Base-by-base conservation (phyloP, 495 filamentous ascomycete genomes). In the Aspergillus mulundensis region DNA sequence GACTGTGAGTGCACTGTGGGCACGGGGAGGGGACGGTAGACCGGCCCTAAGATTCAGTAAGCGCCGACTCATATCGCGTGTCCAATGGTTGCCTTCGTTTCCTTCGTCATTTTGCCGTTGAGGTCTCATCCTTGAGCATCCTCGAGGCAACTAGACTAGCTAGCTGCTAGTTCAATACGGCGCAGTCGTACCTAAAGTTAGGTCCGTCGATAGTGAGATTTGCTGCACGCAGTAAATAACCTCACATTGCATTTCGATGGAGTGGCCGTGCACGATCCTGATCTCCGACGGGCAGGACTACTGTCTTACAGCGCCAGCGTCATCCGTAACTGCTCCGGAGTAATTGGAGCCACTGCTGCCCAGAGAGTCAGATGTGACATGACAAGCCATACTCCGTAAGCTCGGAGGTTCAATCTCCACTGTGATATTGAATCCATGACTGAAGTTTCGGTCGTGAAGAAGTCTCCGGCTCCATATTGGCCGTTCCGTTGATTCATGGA, bases 221-320 rank as follows among this genome's bases (percentile, higher is more conserved):
- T 53, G 12, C 61, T 64, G 62, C 62, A 64, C 54, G 62, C 58
- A 64, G 58, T 59, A 61, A 64, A 61, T 64, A 64, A 64, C 62
- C 62, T 64, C 60, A 64, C 62, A 64, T 64, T 64, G 62, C 62
- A 64, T 58, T 30, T 34, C 5, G 38, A 40, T 18, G n/a, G 38
- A 40, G 8, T 23, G 43, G 21, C 43, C 24, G 61, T 60, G 61
- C 53, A 63, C 57, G 61, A 63, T 57, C 61, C 23, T 40, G 39
- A 40, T 40, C 38, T 40, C 38, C 38, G 38, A n/a, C n/a, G n/a
- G n/a, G n/a, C n/a, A n/a, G n/a, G n/a, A 40, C 38, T 16, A 2
- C 38, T 16, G 38, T 40, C 38, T 40, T 40, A 16, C 38, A 16
- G 38, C n/a, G 32, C 32, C 32, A 36, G 32, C 32, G 32, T 36